A percentile compares a stretch with the other conserved stretches of the same genome.
Conservation (phyloP, 805 yeast species). For the Saturnispora halmiae region DNA sequence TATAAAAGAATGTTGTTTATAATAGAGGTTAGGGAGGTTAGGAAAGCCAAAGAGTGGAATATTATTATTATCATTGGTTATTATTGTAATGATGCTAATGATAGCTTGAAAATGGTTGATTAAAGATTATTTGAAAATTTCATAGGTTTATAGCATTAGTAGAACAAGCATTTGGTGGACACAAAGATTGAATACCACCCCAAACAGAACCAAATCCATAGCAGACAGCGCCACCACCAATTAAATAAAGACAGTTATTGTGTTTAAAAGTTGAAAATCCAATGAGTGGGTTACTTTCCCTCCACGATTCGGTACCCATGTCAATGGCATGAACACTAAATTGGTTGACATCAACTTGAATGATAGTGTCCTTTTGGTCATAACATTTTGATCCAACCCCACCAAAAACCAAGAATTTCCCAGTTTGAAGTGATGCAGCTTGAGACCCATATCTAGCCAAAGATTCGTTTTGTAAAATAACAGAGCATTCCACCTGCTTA, state of each 20-base stretch:
- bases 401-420: conserved; percentile 14
- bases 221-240: conserved; percentile 77
- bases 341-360: conserved; percentile 27
- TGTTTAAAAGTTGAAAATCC: conserved; percentile 37
- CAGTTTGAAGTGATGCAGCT: not conserved
- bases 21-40: too few relatives aligned
- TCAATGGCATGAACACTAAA: conserved; percentile 20
- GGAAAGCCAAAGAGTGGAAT: too few relatives aligned
- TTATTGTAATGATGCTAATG: too few relatives aligned
- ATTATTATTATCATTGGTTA: too few relatives aligned
- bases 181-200: conserved; percentile 22
- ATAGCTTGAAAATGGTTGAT: too few relatives aligned
- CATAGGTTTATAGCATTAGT: too few relatives aligned
- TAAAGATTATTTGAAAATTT: too few relatives aligned
- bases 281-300: conserved; percentile 37
- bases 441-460: conserved; percentile 40
- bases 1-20: too few relatives aligned
- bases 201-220: conserved; percentile 66
- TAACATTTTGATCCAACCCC: conserved; percentile 25
- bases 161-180: too few relatives aligned
- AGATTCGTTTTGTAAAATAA: conserved; percentile 22
- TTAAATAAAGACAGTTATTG: conserved; percentile 16
- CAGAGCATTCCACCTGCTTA: conserved; percentile 16
- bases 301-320: conserved; percentile 33
- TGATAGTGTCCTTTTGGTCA: conserved; percentile 29